These are phyloP conservation scores for Volvox carteri DNA, from an alignment of 163 green algal genomes.

Conservation along the genomic window DNA sequence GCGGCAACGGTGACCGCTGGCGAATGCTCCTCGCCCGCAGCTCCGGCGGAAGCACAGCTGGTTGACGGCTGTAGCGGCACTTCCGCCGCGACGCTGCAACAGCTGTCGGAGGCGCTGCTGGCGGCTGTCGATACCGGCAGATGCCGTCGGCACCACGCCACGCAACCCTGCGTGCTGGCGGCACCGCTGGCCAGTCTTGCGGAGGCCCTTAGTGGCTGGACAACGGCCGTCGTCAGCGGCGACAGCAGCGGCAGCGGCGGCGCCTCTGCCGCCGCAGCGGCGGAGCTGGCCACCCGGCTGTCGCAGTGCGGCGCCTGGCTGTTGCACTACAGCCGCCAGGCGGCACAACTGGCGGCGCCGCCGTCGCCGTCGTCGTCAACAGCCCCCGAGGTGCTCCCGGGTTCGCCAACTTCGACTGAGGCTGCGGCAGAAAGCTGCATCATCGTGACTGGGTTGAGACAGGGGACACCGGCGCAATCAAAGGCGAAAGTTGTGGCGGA, in stretches of 20 bases:
- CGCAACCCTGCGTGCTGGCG: neutral
- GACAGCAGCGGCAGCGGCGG: neutral
- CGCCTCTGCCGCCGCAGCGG: neutral
- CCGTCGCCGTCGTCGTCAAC: neutral
- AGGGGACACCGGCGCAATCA: neutral
- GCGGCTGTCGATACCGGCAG: neutral
- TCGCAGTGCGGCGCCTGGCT: neutral
- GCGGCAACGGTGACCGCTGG: neutral
- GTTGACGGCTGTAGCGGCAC: neutral
- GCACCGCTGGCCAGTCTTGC: neutral
- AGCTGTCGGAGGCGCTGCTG: slow-evolving; percentile 9
- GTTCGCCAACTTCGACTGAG: neutral
- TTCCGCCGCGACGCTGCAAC: neutral
- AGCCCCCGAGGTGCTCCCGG: too few species aligned
- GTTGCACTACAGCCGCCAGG: neutral
- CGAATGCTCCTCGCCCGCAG: neutral
- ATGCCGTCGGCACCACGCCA: neutral
- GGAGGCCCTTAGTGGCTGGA: slow-evolving; percentile 11
- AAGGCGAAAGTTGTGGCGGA: too few species aligned
- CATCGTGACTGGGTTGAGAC: too few species aligned
- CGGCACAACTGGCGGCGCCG: neutral
- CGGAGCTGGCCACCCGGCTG: neutral
- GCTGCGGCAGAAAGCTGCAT: too few species aligned
- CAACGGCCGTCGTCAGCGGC: neutral
- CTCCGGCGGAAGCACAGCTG: neutral